Evolutionary conservation across 2,329 filamentous ascomycete species (phyloP), one percentile per base, ranked within the genome.

Genomic region (Fusarium nanum): DNA sequence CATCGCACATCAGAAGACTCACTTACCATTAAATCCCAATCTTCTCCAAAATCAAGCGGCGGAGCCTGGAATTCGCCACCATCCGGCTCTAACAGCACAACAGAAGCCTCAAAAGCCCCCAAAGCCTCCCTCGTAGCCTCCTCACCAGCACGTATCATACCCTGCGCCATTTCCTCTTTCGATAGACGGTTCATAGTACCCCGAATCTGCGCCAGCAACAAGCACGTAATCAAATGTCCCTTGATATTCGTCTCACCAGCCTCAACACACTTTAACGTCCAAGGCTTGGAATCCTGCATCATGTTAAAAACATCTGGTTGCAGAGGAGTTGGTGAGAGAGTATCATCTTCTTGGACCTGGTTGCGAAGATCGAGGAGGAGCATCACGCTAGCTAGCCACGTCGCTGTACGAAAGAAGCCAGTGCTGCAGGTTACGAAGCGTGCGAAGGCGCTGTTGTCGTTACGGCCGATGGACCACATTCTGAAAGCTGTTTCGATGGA

Each of bases 161-260:
- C 32, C 5, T 69, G 42, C 0, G 78, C 52, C 1, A 83, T 34
- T 9, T 83, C 79, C 0, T 81, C 74, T 8, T 77, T 77, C 0
- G 63, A 62, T 0, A 81, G 13, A 0, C 83, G 81, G 5, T 71
- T 73, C 61, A 79, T 74, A 2, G 86, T 73, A 0, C 77, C 82
- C 6, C 84, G 77, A 0, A 88, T 77, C 45, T 87, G 81, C 0
- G 81, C 78, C 4, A 42, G 9, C 2, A 74, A 23, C 6, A 75
- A 20, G 2, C 47, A 70, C 0, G 77, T 64, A 14, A 88, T 78
- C 20, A 89, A 50, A 42, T 83, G 83, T 0, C 84, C 84, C 67
- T 88, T 89, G 22, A 85, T 76, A 57, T 88, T 89, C 0, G 85
- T 88, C 74, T 88, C 85, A 3, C 85, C 87, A 0, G 78, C 79